Base-by-base conservation (phyloP, 2,329 filamentous ascomycete genomes). In the Cytospora piceae region DNA sequence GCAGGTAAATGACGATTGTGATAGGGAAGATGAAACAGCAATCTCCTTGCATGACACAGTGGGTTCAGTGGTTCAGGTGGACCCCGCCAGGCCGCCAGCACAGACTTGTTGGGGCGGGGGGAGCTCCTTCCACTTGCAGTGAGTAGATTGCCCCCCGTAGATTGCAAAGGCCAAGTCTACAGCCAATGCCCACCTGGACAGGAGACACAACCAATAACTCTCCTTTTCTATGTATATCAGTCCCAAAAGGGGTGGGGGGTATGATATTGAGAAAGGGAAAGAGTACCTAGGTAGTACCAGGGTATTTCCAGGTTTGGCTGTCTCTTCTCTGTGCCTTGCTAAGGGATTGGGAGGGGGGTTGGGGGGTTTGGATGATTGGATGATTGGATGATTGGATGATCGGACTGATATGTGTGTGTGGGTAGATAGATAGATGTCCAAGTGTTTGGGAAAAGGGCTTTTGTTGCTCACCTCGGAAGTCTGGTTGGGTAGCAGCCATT, bases 31-130 rank as follows among this genome's bases (percentile, higher is more conserved):
- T 81, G 80, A 82, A 82, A 82, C 79, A 77, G 71, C 71, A 78
- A 79, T 78, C 75, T 78, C 74, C 75, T 73, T 76, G 78, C 74
- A 80, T 80, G 78, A 80, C 77, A 81, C 79, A 76, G 72, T 72
- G 74, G 73, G 73, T 72, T 76, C 72, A 72, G 74, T 72, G 72
- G 72, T 72, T 59, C 75, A 74, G 75, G 77, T 77, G 77, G 76
- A 79, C 71, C 74, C 34, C 34, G 34, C 34, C 34, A 37, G 34
- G 22, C 46, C 46, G 11, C 46, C 46, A 49, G 46, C 46, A 49
- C 46, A 49, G 46, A 49, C 46, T 49, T 49, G n/a, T 49, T 49
- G n/a, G n/a, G 46, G 46, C 46, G 46, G 46, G 73, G 42, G 60
- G 53, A 63, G 61, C 61, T 63, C 61, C 61, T 57, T 22, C 37